Conservation (phyloP, 257 asterid genomes). For the Jaltomata sinuosa region DNA sequence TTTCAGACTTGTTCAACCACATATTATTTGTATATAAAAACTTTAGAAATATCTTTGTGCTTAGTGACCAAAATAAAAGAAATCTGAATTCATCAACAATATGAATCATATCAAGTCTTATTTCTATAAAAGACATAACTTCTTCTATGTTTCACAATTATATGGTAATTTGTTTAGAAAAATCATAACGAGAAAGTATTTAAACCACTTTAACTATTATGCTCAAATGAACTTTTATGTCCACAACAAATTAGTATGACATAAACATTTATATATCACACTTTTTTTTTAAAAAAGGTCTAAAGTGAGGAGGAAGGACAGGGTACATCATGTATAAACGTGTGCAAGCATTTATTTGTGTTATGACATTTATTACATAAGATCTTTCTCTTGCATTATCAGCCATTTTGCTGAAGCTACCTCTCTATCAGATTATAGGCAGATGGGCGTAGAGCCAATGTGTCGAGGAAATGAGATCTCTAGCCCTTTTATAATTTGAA, state of each 20-base stretch:
- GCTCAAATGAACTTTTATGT: too few relatives aligned
- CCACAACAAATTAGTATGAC: too few relatives aligned
- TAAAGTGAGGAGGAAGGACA: not conserved
- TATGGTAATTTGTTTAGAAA: not conserved
- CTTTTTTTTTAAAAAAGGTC: not conserved
- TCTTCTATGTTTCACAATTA: not conserved
- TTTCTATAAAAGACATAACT: not conserved
- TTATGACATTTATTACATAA: not conserved
- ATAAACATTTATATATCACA: not conserved
- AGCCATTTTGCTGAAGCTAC: not conserved
- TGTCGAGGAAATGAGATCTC: too few relatives aligned
- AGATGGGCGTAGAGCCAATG: not conserved
- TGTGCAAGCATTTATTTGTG: not conserved
- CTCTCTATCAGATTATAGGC: not conserved
- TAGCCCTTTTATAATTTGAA: too few relatives aligned
- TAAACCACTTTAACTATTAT: too few relatives aligned
- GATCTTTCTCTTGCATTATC: not conserved
- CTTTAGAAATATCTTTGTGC: not conserved
- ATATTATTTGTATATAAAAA: too few relatives aligned
- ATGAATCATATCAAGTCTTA: not conserved
- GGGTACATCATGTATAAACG: not conserved
- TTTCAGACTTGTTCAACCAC: not conserved
- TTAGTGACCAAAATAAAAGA: not conserved
- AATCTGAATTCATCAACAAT: not conserved
- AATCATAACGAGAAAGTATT: not conserved